Percentiles rank a stretch among this genome's conserved stretches.
Conservation (phyloP, 2,329 filamentous ascomycete species). For the Metarhizium guizhouense region DNA sequence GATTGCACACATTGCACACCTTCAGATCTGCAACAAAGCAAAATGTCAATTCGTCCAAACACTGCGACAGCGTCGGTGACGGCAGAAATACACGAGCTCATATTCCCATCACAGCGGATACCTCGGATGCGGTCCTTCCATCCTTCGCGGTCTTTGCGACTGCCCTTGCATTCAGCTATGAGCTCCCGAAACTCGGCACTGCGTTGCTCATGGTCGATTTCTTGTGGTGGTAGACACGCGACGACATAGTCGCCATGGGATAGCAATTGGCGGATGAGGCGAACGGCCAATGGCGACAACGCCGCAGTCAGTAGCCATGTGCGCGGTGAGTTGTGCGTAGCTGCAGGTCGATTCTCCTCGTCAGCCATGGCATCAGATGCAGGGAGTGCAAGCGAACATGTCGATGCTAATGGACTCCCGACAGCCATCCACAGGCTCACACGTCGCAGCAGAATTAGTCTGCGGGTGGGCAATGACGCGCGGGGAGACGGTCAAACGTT, state of each 20-base stretch:
- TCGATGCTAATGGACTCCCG: background rate
- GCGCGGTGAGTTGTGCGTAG: constrained; percentile 65
- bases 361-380: constrained; percentile 19
- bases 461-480: background rate
- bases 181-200: constrained; percentile 74
- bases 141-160: constrained; percentile 56
- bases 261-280: constrained; percentile 71
- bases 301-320: constrained; percentile 91
- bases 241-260: constrained; percentile 89
- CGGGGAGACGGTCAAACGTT: background rate
- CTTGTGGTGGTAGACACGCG: constrained; percentile 68
- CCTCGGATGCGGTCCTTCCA: constrained; percentile 71
- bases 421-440: no score
- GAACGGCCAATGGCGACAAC: constrained; percentile 75
- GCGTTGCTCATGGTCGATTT: constrained; percentile 68
- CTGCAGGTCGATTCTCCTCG: constrained; percentile 28
- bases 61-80: constrained; percentile 76
- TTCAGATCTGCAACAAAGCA: constrained; percentile 85
- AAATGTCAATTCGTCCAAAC: constrained; percentile 82
- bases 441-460: background rate
- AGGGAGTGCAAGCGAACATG: background rate
- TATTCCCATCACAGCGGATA: constrained; percentile 55
- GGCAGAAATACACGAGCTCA: constrained; percentile 71
- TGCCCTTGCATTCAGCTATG: constrained; percentile 58
- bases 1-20: constrained; percentile 35